These are phyloP conservation scores for Fusarium sp. DNA, from an alignment of 2,329 filamentous ascomycete genomes.

Conservation along the genomic window DNA sequence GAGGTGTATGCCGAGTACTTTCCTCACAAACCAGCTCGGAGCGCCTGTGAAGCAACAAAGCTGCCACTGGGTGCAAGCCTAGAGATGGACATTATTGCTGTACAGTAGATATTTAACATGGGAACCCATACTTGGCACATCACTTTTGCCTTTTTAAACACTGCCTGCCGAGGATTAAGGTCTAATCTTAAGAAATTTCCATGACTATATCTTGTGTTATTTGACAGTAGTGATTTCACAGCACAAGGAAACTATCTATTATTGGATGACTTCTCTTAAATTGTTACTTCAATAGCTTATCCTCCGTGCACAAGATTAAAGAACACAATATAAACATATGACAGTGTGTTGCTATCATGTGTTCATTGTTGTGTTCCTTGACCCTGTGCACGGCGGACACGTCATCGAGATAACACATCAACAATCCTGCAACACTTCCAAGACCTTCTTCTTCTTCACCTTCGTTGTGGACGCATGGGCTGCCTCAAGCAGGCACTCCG, in stretches of 20 bases:
- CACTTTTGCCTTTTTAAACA: background rate
- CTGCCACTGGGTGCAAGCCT: background rate
- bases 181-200: background rate
- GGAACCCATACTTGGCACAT: background rate
- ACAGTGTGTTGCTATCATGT: background rate
- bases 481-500: too few species aligned
- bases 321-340: background rate
- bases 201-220: too few species aligned
- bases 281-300: background rate
- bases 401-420: background rate
- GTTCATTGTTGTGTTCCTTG: background rate
- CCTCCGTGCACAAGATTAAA: background rate
- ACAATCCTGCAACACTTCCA: background rate
- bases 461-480: too few species aligned
- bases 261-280: too few species aligned
- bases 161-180: background rate
- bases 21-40: conserved; percentile 30
- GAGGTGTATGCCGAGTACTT: conserved; percentile 30
- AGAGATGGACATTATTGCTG: background rate
- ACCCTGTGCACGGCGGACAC: background rate
- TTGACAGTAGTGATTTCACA: too few species aligned
- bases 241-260: background rate
- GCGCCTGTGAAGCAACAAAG: background rate
- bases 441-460: background rate
- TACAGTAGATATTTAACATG: background rate